Conservation (phyloP, 169 alveolate genomes). For the Sarcocystis neurona region DNA sequence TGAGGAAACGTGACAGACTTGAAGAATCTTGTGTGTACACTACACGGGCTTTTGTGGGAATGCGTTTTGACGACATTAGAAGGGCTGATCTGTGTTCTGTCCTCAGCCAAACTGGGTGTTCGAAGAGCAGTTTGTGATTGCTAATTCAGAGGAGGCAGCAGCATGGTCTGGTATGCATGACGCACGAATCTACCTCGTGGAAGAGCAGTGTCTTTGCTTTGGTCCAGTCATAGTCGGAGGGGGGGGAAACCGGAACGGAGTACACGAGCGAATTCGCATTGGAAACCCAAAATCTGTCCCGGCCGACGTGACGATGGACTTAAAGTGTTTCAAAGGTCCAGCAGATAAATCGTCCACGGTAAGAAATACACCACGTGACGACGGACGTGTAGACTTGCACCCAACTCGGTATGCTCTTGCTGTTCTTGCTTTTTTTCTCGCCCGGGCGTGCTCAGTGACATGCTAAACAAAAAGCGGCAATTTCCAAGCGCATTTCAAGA, state of each 20-base stretch:
- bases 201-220: slow-evolving; percentile 89
- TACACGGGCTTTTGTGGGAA: no score
- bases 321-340: slow-evolving; percentile 68
- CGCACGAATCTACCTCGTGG: slow-evolving; percentile 84
- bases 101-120: slow-evolving; percentile 85
- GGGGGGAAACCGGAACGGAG: slow-evolving; percentile 67
- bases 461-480: no score
- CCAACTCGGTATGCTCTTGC: no score
- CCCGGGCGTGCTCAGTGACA: no score
- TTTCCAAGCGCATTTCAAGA: no score
- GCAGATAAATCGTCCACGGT: no score
- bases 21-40: no score
- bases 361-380: no score
- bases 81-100: background rate
- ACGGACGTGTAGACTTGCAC: no score
- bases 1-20: no score
- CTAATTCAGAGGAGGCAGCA: slow-evolving; percentile 77
- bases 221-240: slow-evolving; percentile 89
- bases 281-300: slow-evolving; percentile 87
- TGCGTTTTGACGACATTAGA: no score
- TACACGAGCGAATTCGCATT: slow-evolving; percentile 85
- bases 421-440: no score
- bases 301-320: slow-evolving; percentile 74
- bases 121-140: slow-evolving; percentile 92
- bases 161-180: slow-evolving; percentile 65